These are phyloP conservation scores for Lathyrus tuberosus DNA, from an alignment of 306 rosid species.

Conservation along the genomic window DNA sequence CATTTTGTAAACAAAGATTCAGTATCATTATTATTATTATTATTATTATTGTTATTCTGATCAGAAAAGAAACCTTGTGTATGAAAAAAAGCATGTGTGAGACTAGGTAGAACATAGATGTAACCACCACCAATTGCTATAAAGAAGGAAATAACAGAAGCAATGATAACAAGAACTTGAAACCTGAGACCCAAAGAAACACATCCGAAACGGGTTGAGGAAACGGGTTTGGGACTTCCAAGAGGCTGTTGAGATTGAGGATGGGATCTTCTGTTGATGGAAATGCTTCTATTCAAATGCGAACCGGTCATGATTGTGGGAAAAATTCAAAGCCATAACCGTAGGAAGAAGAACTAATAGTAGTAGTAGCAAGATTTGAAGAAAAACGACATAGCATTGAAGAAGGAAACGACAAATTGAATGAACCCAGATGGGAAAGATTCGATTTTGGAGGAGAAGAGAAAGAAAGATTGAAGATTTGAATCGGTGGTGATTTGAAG, in stretches of 20 bases:
- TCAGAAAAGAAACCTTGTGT: slow-evolving; percentile 41
- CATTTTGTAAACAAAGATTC: slow-evolving; percentile 47
- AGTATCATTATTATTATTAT: slow-evolving; percentile 2
- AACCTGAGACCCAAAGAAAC: slow-evolving; percentile 53
- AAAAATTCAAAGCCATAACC: slow-evolving; percentile 37
- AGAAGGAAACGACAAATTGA: not conserved
- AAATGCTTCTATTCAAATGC: slow-evolving; percentile 49
- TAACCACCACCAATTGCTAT: slow-evolving; percentile 65
- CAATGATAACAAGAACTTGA: slow-evolving; percentile 54
- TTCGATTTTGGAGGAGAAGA: slow-evolving; percentile 42
- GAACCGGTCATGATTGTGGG: slow-evolving; percentile 50
- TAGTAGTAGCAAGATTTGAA: slow-evolving; percentile 14
- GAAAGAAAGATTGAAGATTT: slow-evolving; percentile 33
- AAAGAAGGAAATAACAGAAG: slow-evolving; percentile 61
- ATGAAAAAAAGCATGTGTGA: slow-evolving; percentile 51
- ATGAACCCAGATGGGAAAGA: slow-evolving; percentile 41
- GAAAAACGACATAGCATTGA: not conserved
- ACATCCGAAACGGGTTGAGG: slow-evolving; percentile 48
- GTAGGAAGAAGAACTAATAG: slow-evolving; percentile 21
- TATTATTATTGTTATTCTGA: slow-evolving; percentile 7
- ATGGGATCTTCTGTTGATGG: slow-evolving; percentile 51
- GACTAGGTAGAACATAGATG: slow-evolving; percentile 62
- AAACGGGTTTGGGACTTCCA: slow-evolving; percentile 53
- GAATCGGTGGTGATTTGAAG: slow-evolving; percentile 3
- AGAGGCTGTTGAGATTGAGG: slow-evolving; percentile 6